Conservation (phyloP, 1,139 yeast species). For the Yamadazyma triangularis region DNA sequence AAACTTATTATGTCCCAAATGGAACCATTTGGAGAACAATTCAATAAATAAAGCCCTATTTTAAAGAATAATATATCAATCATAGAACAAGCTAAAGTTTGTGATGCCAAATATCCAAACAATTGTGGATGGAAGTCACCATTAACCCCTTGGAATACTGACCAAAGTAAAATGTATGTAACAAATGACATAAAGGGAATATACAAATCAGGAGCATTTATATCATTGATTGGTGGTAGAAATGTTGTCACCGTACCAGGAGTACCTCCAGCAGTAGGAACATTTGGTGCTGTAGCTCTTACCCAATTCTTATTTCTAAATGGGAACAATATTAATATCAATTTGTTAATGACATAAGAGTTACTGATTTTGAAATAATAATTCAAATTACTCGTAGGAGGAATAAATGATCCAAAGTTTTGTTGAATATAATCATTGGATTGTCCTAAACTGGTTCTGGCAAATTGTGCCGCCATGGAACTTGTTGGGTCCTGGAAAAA, state of each 20-base stretch:
- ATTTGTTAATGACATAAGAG: slow-evolving; percentile 72
- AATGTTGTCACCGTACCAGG: slow-evolving; percentile 40
- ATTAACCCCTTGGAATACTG: slow-evolving; percentile 78
- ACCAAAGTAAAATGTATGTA: slow-evolving; percentile 82
- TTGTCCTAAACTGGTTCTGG: slow-evolving; percentile 73
- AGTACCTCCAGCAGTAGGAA: slow-evolving; percentile 4
- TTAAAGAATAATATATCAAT: slow-evolving; percentile 55
- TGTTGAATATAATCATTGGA: slow-evolving; percentile 72
- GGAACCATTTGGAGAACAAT: slow-evolving; percentile 50
- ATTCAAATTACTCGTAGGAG: slow-evolving; percentile 52
- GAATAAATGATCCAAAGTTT: slow-evolving; percentile 55
- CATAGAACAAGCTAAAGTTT: slow-evolving; percentile 78
- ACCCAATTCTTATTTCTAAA: slow-evolving; percentile 81
- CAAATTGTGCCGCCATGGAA: slow-evolving; percentile 83
- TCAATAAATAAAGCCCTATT: slow-evolving; percentile 41
- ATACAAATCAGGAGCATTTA: slow-evolving; percentile 95
- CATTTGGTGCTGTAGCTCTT: slow-evolving; percentile 46
- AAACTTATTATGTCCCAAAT: slow-evolving; percentile 84
- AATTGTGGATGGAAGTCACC: slow-evolving; percentile 94
- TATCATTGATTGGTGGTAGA: slow-evolving; percentile 75
- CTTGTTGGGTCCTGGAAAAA: slow-evolving; percentile 78
- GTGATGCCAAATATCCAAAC: slow-evolving; percentile 86
- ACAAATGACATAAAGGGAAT: slow-evolving; percentile 92
- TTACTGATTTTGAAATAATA: slow-evolving; percentile 93
- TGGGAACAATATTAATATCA: slow-evolving; percentile 76